Evolutionary conservation across 305 asterid genomes (phyloP), one percentile per base, ranked within the genome.

Genomic region (Rubia balearica): DNA sequence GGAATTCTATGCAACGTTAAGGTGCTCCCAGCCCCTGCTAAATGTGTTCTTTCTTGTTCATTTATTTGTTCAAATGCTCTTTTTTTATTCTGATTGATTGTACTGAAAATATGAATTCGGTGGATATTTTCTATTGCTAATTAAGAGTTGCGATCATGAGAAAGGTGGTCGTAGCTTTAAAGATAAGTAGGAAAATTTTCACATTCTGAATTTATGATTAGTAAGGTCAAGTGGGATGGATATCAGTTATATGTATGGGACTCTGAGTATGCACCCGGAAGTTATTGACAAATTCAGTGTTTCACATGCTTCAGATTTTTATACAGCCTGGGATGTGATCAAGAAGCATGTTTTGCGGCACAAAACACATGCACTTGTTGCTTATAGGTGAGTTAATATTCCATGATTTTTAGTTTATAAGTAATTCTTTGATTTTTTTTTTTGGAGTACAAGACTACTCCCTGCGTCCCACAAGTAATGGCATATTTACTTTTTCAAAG

Each of bases 251-350:
- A 6, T 6, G 6, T n/a, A 14, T 72, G 11, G 22, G 48, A 49
- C n/a, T 33, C 38, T 33, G 38, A 33, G 38, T 56, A 42, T 76
- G 13, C 51, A 30, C 65, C 24, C 17, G 13, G 46, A 61, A 57
- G 12, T 12, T 46, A 24, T 62, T 71, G 53, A 65, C 36, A 43
- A 45, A 27, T 40, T 65, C 41, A 46, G 46, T 71, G 71, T 74
- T 74, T 69, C 80, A 66, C 78, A 67, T 67, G 63, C 61, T 82
- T 74, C 88, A 95, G 99, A 95, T 85, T 95, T 95, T 86, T 95
- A 95, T 81, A 88, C 97, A 70, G 98, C 98, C 60, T 91, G 98
- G 99, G 88, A 81, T 84, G 97, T 91, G 82, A 88, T 91, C 77
- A 85, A 80, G 75, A 87, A 83, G 80, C 87, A 91, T 76, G 84